A percentile compares a stretch with the other conserved stretches of the same genome.
Evolutionary conservation across 805 yeast genomes (phyloP).

Genomic region (Yamadazyma laniorum): DNA sequence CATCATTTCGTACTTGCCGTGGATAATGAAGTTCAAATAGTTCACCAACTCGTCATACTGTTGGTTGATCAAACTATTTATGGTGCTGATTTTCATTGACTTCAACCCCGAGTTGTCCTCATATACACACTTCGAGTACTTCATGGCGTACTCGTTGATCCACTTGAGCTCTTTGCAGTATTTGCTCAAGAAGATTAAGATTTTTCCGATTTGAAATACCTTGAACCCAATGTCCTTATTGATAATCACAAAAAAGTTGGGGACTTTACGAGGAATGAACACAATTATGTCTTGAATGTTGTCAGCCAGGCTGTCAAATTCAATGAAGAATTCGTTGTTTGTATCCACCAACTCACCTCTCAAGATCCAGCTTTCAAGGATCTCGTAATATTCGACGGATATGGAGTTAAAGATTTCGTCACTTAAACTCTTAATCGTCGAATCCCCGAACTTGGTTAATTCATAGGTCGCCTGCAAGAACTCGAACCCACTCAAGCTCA

Average conservation of each 20-base stretch:
- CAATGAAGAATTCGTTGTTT: constrained; percentile 62
- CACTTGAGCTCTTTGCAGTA: constrained; percentile 70
- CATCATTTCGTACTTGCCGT: constrained; percentile 45
- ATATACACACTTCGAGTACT: constrained; percentile 31
- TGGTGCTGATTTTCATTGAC: constrained; percentile 31
- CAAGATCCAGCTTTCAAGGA: constrained; percentile 64
- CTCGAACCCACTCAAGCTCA: constrained; percentile 44
- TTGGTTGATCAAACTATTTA: constrained; percentile 32
- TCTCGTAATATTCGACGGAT: constrained; percentile 58
- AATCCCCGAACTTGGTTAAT: constrained; percentile 64
- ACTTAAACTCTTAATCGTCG: constrained; percentile 44
- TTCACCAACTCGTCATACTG: constrained; percentile 55
- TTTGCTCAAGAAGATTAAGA: constrained; percentile 58
- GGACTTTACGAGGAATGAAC: constrained; percentile 37
- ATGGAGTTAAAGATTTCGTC: constrained; percentile 43
- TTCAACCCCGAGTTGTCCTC: constrained; percentile 32
- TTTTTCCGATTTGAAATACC: constrained; percentile 69
- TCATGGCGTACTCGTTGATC: constrained; percentile 45
- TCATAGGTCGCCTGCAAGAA: constrained; percentile 53
- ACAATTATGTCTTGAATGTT: constrained; percentile 36
- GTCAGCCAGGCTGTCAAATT: constrained; percentile 26
- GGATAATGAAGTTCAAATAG: constrained; percentile 49
- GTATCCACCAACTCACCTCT: constrained; percentile 60
- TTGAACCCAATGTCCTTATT: constrained; percentile 36
- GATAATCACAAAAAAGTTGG: constrained; percentile 40